Evolutionary conservation across 2,329 filamentous ascomycete genomes (phyloP), one percentile per base, ranked within the genome.

Genomic region (Diaporthe sp.): DNA sequence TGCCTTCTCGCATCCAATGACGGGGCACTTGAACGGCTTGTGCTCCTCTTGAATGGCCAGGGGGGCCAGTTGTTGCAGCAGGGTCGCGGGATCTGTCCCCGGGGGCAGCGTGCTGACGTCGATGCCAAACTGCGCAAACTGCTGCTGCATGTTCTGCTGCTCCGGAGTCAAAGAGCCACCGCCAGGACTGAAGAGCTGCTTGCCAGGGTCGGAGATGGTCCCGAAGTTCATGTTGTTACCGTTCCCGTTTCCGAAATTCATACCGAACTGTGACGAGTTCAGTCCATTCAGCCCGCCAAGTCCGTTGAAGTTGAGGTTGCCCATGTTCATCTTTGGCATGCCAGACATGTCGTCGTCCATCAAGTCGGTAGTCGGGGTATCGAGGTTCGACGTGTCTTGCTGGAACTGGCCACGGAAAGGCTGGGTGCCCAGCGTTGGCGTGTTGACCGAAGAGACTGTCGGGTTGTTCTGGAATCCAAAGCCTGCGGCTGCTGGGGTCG

Each of bases 1-100:
- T 0, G 97, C 96, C 88, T 99, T 99, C 84, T 98, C 97, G 81
- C 97, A 99, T 8, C 97, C 97, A 82, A 99, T 97, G 68, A 99
- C 97, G 1, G 97, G 97, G 81, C 97, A 99, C 82, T 96, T 94
- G 88, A 98, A 99, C 0, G 97, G 97, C 85, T 98, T 99, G 80
- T 97, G 95, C 82, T 99, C 96, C 82, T 98, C 96, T 22, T 93
- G 93, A 74, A 92, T 89, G 84, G 92, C 88, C 82, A 93, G 86
- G n/a, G 86, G 88, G 42, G 89, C 88, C 72, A 91, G 86, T 67
- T 89, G 87, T 77, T 91, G 89, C 54, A 91, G 82, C n/a, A 91
- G 82, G 28, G 86, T 84, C 73, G 89, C 87, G 70, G 88, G 94
- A 78, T 96, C 93, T 78, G 92, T 94, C 78, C 96, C 94, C 64